Conservation (phyloP, 2,329 filamentous ascomycete genomes). For the Fusarium albosuccineum region DNA sequence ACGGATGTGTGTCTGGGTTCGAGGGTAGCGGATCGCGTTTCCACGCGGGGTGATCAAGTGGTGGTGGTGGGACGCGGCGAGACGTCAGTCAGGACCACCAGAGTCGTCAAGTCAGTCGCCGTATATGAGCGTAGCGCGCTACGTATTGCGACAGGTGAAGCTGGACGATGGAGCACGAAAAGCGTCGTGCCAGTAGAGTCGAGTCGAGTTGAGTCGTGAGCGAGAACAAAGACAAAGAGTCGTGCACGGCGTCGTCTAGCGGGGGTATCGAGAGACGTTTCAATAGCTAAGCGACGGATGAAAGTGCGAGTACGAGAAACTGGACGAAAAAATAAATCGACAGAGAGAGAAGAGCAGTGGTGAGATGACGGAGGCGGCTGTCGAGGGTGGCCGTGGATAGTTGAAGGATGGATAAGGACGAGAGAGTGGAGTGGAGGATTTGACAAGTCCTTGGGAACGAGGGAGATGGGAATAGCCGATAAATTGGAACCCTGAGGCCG, state of each 20-base stretch:
- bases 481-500: slow-evolving; percentile 38
- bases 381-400: slow-evolving; percentile 27
- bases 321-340: slow-evolving; percentile 22
- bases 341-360: slow-evolving; percentile 15
- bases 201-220: slow-evolving; percentile 22
- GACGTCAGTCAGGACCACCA: slow-evolving; percentile 21
- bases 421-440: slow-evolving; percentile 37
- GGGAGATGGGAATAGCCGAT: slow-evolving; percentile 38
- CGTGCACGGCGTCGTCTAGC: slow-evolving; percentile 23
- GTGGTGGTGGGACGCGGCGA: slow-evolving; percentile 30
- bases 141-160: slow-evolving; percentile 16
- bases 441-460: slow-evolving; percentile 27
- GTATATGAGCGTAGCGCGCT: slow-evolving; percentile 25
- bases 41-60: slow-evolving; percentile 36
- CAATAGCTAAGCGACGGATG: slow-evolving; percentile 16
- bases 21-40: slow-evolving; percentile 39
- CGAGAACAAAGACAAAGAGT: slow-evolving; percentile 40
- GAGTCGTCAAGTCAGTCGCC: slow-evolving; percentile 14
- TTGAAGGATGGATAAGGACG: slow-evolving; percentile 11
- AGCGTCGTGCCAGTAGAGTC: slow-evolving; percentile 19
- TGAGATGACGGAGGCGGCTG: slow-evolving; percentile 40
- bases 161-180: background rate
- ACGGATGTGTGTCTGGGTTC: slow-evolving; percentile 26
- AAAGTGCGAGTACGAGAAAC: slow-evolving; percentile 5
- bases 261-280: slow-evolving; percentile 26